Evolutionary conservation across 129 eudicot genomes (phyloP).

Genomic region (Pseudognaphalium luteoalbum): DNA sequence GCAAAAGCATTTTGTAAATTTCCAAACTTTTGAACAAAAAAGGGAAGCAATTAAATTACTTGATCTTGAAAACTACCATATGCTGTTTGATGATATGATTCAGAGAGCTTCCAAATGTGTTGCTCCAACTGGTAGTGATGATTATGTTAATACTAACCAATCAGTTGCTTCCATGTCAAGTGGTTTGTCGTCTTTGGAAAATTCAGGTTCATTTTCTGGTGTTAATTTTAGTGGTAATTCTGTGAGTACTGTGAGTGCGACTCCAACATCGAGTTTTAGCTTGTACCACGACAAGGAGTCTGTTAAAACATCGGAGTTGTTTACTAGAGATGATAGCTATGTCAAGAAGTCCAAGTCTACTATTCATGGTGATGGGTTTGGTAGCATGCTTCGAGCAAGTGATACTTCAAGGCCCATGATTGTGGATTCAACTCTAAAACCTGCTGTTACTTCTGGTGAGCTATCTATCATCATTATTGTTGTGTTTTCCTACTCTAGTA

Average conservation of each 20-base stretch:
- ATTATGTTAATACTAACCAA: conserved; percentile 10
- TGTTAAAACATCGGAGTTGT: conserved; percentile 42
- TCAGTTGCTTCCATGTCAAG: conserved; percentile 27
- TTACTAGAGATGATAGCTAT: conserved; percentile 69
- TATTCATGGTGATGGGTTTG: conserved; percentile 50
- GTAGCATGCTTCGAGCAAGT: conserved; percentile 39
- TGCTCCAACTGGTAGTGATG: conserved; percentile 7
- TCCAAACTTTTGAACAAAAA: conserved; percentile 63
- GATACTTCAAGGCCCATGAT: conserved; percentile 55
- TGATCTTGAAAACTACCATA: conserved; percentile 68
- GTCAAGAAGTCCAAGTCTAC: conserved; percentile 47
- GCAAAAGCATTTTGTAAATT: conserved; percentile 55
- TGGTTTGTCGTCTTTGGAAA: conserved; percentile 14
- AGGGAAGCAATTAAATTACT: conserved; percentile 64
- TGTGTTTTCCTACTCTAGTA: not conserved
- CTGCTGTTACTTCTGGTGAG: conserved; percentile 50
- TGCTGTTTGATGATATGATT: conserved; percentile 70
- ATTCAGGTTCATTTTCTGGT: conserved; percentile 24
- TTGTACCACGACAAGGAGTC: conserved; percentile 51
- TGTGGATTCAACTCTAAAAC: conserved; percentile 62
- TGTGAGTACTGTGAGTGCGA: conserved; percentile 3
- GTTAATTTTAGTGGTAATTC: conserved; percentile 20
- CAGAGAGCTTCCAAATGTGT: conserved; percentile 78
- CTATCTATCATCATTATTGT: conserved; percentile 3
- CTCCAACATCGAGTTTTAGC: conserved; percentile 32